phyloP scores from a whole-genome alignment of 495 filamentous ascomycete species.

The Jackrogersella multiformis region DNA sequence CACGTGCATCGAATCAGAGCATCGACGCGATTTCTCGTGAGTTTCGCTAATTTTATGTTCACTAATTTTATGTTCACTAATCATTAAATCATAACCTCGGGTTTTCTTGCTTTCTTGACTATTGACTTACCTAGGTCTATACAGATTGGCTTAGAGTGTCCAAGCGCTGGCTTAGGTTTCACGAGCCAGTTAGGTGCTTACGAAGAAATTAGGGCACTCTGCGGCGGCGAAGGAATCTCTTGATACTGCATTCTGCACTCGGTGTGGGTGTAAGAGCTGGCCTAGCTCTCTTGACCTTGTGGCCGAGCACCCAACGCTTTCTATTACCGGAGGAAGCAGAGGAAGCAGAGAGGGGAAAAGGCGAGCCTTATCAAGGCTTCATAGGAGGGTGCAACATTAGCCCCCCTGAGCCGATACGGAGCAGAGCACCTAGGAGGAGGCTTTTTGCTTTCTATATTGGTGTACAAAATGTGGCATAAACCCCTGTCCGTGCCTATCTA shows the following conservation, averaged over 20 bases:
- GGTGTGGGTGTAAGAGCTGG: not conserved
- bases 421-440: slow-evolving; percentile 3
- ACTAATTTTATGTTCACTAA: slow-evolving; percentile 31
- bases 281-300: not conserved
- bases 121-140: slow-evolving; percentile 5
- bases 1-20: slow-evolving; percentile 15
- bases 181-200: not conserved
- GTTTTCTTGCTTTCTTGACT: not conserved
- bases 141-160: not conserved
- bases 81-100: slow-evolving; percentile 12
- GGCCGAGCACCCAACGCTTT: not conserved
- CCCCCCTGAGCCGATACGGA: slow-evolving; percentile 10
- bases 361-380: not conserved
- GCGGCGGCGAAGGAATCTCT: not conserved
- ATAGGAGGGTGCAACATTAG: slow-evolving; percentile 1
- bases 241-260: not conserved
- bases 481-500: slow-evolving; percentile 15
- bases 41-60: not conserved
- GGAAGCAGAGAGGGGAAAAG: not conserved
- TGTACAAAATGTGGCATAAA: slow-evolving; percentile 27
- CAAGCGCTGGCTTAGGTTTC: not conserved
- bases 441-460: slow-evolving; percentile 6
- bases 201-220: not conserved
- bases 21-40: not conserved
- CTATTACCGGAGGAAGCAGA: not conserved